A percentile compares a stretch with the other conserved stretches of the same genome.
phyloP scores from a whole-genome alignment of 805 yeast genomes.

The Kluyveromyces wickerhamii region DNA sequence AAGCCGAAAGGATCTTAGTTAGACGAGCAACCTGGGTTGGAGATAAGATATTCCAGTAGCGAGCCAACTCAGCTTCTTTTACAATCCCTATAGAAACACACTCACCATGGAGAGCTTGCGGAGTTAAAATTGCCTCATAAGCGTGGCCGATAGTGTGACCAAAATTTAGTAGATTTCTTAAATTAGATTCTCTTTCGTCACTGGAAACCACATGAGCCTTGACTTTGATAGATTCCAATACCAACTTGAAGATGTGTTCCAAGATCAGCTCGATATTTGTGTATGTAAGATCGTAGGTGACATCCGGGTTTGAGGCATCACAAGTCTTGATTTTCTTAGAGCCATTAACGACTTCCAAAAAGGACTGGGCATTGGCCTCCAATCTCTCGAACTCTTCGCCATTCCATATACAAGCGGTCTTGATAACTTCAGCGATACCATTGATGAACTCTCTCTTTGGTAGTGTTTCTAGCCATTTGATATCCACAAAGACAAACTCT shows the following conservation, averaged over 20 bases:
- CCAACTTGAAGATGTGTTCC: conserved; percentile 70
- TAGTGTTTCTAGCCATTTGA: conserved; percentile 75
- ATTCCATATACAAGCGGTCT: conserved; percentile 98
- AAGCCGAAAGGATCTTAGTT: conserved; percentile 72
- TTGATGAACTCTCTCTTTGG: conserved; percentile 93
- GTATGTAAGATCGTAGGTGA: conserved; percentile 35
- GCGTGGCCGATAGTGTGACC: conserved; percentile 99
- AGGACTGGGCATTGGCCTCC: conserved; percentile 64
- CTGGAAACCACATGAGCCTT: conserved; percentile 90
- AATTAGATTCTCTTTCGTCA: conserved; percentile 93
- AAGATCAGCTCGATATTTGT: conserved; percentile 64
- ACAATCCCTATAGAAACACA: conserved; percentile 98
- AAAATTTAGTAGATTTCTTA: conserved; percentile 85
- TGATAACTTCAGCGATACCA: conserved; percentile 97
- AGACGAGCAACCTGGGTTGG: conserved; percentile 93
- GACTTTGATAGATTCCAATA: conserved; percentile 76
- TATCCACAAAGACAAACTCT: conserved; percentile 75
- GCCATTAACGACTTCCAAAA: conserved; percentile 56
- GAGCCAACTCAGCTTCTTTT: conserved; percentile 89
- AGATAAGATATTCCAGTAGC: conserved; percentile 79
- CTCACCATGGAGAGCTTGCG: conserved; percentile 95
- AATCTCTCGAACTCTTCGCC: conserved; percentile 79
- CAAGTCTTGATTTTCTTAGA: conserved; percentile 14
- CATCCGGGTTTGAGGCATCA: conserved; percentile 8
- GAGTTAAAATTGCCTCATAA: conserved; percentile 93